Evolutionary conservation across 768 basidiomycete genomes (phyloP), one percentile per base, ranked within the genome.

Genomic region (Lactarius pseudohatsudake): DNA sequence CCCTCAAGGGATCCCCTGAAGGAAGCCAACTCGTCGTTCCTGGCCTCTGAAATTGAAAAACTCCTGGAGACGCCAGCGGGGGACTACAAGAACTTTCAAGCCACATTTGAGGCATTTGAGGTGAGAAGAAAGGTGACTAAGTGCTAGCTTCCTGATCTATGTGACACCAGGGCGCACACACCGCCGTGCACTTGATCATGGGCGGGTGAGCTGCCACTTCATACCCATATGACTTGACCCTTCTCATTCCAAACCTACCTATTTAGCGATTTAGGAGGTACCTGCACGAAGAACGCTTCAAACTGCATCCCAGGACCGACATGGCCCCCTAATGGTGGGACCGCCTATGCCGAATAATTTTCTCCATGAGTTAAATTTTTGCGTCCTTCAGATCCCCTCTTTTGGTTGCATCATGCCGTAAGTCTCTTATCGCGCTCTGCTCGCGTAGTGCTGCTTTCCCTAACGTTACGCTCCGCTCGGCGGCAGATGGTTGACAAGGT

Each of bases 381-480:
- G 13, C 16, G 7, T 20, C 28, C 18, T 16, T 28, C 47, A 79
- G 77, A 77, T 2, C 77, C 78, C 2, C 62, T 79, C 22, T 78
- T 79, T 69, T 79, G 69, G 69, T 47, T 78, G 58, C 76, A 78
- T 70, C 78, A 78, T 61, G 74, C 75, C 2, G 78, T 78, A 62
- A 60, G 74, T 26, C n/a, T 18, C 13, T 10, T 55, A 10, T 11
- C 13, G 30, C 38, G n/a, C 5, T 26, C 26, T 15, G 10, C 15
- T n/a, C 30, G 32, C 16, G 6, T 16, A 5, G 13, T 50, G 22
- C 20, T 34, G 20, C 3, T 9, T 26, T 15, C 50, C 22, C 4
- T 53, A 5, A 53, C 6, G 13, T 30, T 22, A 18, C 32, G 26
- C 20, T 18, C 1, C n/a, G 20, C 40, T 36, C 18, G 61, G 6